phyloP scores from a whole-genome alignment of 768 basidiomycete species.

The Chalciporus pseudorubinellus region DNA sequence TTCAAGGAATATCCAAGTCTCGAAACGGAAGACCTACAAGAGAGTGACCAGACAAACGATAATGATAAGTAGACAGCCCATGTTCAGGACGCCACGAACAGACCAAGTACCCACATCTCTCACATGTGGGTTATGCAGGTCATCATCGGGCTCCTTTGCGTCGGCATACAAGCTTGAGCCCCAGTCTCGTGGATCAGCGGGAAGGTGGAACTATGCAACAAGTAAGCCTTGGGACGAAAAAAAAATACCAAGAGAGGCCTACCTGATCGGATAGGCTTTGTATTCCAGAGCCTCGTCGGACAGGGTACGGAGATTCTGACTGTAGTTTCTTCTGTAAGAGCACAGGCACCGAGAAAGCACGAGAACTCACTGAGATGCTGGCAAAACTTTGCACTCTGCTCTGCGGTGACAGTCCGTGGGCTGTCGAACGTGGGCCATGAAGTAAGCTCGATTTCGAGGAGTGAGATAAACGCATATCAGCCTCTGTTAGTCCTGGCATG shows the following conservation, averaged over 20 bases:
- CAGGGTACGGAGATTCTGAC: slow-evolving; percentile 41
- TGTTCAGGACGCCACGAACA: slow-evolving; percentile 63
- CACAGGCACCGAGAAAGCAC: neutral
- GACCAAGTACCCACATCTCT: slow-evolving; percentile 34
- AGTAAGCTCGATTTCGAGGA: slow-evolving; percentile 15
- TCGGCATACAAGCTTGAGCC: slow-evolving; percentile 56
- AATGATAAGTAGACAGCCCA: slow-evolving; percentile 66
- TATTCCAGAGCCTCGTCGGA: slow-evolving; percentile 36
- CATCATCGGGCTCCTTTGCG: slow-evolving; percentile 64
- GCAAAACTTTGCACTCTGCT: slow-evolving; percentile 26
- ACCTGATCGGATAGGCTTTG: slow-evolving; percentile 46
- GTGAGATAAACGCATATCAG: neutral
- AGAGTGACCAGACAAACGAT: slow-evolving; percentile 46
- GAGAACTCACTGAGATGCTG: slow-evolving; percentile 23
- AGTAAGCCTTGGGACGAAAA: neutral
- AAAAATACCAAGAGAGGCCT: neutral
- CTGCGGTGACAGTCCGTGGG: slow-evolving; percentile 13
- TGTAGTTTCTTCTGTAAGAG: slow-evolving; percentile 4
- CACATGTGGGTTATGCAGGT: slow-evolving; percentile 64
- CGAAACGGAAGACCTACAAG: slow-evolving; percentile 48
- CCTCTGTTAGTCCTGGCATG: slow-evolving; percentile 17
- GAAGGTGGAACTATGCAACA: slow-evolving; percentile 52
- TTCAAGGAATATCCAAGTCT: neutral
- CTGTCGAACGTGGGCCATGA: slow-evolving; percentile 1
- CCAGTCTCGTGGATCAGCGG: slow-evolving; percentile 67